These are phyloP conservation scores for Geum urbanum DNA, from an alignment of 306 rosid species.

Conservation along the genomic window DNA sequence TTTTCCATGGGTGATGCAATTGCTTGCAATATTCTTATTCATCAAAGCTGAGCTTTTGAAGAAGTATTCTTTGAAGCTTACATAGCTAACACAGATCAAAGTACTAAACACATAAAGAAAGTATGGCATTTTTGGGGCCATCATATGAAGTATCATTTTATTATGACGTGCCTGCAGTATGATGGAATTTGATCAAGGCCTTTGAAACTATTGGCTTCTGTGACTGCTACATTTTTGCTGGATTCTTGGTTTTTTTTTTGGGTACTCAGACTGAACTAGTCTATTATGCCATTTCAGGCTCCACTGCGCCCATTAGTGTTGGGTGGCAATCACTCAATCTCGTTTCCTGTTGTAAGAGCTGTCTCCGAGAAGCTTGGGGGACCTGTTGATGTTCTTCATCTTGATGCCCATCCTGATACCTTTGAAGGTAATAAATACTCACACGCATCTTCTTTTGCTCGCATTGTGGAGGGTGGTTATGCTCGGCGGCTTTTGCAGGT, in stretches of 20 bases:
- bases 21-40: neutral
- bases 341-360: constrained; percentile 84
- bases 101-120: neutral
- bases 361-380: constrained; percentile 95
- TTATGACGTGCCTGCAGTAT: neutral
- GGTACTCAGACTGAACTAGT: neutral
- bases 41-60: neutral
- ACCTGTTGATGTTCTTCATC: constrained; percentile 85
- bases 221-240: neutral
- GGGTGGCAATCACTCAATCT: constrained; percentile 97
- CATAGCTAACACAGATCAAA: neutral
- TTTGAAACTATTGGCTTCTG: neutral
- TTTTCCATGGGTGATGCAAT: neutral
- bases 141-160: neutral
- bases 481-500: constrained; percentile 93
- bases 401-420: constrained; percentile 96
- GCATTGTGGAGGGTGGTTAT: constrained; percentile 94
- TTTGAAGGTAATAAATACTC: constrained; percentile 88
- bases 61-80: constrained; percentile 5
- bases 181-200: neutral
- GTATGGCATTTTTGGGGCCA: neutral
- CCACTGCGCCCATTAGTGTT: constrained; percentile 87
- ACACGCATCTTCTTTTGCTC: constrained; percentile 96
- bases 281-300: constrained; percentile 39
- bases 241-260: neutral